Percentiles rank a stretch among this genome's conserved stretches.
These are phyloP conservation scores for Oxyria digyna DNA, from an alignment of 148 eudicot species.

Conservation along the genomic window DNA sequence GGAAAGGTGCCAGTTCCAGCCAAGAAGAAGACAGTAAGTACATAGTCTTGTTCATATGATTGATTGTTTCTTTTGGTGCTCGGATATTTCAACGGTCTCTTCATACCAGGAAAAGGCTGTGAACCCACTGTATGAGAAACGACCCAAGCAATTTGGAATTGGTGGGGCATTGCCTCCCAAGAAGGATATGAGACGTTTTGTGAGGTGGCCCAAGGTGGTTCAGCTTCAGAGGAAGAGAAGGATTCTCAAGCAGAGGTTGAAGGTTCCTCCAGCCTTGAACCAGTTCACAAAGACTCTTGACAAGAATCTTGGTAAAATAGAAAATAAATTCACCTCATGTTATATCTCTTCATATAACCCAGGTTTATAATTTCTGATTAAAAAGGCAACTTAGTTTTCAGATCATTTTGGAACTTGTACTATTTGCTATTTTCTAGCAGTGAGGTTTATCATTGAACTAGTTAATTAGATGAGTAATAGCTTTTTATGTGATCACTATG, in stretches of 20 bases:
- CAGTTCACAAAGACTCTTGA: slow-evolving; percentile 9
- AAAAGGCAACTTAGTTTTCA: too few relatives aligned
- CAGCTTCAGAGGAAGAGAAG: slow-evolving; percentile 7
- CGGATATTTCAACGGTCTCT: background rate
- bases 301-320: slow-evolving; percentile 4
- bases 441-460: too few relatives aligned
- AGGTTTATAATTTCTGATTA: background rate
- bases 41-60: background rate
- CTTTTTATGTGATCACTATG: too few relatives aligned
- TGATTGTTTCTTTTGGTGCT: background rate
- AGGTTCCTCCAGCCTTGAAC: slow-evolving; percentile 8
- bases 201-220: slow-evolving; percentile 8
- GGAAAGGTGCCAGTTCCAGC: background rate
- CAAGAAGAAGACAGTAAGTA: background rate
- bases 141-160: slow-evolving; percentile 9
- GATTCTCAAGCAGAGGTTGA: slow-evolving; percentile 5
- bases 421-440: too few relatives aligned
- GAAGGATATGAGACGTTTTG: background rate
- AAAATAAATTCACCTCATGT: background rate
- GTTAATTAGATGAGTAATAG: too few relatives aligned
- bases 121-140: slow-evolving; percentile 6
- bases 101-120: background rate
- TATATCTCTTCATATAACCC: background rate
- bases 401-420: background rate
- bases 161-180: slow-evolving; percentile 8